These are phyloP conservation scores for Syzygium jambos DNA, from an alignment of 345 rosid species.

Conservation along the genomic window DNA sequence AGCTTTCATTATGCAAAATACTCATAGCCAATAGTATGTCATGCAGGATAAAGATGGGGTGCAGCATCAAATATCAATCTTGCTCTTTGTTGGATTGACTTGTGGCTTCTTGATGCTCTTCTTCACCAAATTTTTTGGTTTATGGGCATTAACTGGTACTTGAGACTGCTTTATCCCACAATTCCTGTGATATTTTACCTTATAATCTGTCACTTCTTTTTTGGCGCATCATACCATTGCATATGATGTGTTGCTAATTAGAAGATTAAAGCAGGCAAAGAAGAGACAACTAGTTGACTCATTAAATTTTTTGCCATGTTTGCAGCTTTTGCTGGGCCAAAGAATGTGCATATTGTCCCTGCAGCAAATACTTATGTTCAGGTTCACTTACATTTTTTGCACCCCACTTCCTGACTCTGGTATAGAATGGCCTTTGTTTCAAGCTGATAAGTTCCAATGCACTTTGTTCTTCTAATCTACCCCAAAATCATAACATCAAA, in stretches of 20 bases:
- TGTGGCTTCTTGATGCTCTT: conserved; percentile 68
- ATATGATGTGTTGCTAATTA: not conserved
- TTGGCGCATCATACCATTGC: not conserved
- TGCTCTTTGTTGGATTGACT: conserved; percentile 64
- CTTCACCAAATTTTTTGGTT: conserved; percentile 60
- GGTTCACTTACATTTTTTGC: conserved; percentile 29
- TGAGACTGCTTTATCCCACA: not conserved
- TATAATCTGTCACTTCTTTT: not conserved
- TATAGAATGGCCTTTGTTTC: not conserved
- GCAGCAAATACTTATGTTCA: conserved; percentile 84
- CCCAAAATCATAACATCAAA: not conserved
- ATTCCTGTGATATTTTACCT: not conserved
- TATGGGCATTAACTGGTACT: conserved; percentile 74
- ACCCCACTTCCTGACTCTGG: not conserved
- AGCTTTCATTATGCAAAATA: not conserved
- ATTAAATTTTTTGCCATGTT: not conserved
- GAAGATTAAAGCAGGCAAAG: not conserved
- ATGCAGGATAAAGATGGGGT: conserved; percentile 74
- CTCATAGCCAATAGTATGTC: not conserved
- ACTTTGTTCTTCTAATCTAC: not conserved
- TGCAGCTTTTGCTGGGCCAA: conserved; percentile 74
- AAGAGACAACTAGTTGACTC: not conserved
- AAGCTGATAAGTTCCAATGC: not conserved
- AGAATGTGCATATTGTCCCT: conserved; percentile 62
- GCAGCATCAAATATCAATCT: conserved; percentile 86